Evolutionary conservation across 352 stramenopile genomes (phyloP).

Genomic region (Pythium phragmitis): DNA sequence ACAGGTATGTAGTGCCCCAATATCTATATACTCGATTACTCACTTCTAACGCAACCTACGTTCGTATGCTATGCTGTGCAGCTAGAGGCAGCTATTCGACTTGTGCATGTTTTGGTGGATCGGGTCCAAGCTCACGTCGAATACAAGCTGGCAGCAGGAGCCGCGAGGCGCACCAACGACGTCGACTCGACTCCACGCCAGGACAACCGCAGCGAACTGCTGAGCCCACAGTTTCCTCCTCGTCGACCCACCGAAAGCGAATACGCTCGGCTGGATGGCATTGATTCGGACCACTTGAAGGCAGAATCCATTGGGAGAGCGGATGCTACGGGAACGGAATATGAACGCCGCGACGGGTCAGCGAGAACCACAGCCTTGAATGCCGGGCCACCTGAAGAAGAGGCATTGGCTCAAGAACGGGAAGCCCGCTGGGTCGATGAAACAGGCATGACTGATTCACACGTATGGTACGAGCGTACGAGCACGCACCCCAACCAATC

Average conservation of each 20-base stretch:
- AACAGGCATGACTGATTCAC: neutral
- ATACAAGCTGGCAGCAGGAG: slow-evolving; percentile 31
- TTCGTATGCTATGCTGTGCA: slow-evolving; percentile 6
- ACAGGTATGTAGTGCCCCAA: slow-evolving; percentile 19
- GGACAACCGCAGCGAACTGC: neutral
- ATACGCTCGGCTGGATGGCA: neutral
- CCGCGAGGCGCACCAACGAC: neutral
- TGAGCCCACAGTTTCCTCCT: neutral
- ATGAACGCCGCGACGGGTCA: neutral
- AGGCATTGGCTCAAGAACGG: neutral
- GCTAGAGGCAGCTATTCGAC: slow-evolving; percentile 44
- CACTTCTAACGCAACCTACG: neutral
- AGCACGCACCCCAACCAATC: neutral
- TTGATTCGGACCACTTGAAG: slow-evolving; percentile 3
- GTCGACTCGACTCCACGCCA: neutral
- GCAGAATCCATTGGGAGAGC: neutral
- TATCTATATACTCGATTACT: neutral
- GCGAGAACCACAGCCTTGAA: neutral
- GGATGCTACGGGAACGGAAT: neutral
- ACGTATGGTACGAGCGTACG: neutral
- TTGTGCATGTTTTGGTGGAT: slow-evolving; percentile 47
- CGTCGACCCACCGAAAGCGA: neutral
- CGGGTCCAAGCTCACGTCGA: slow-evolving; percentile 51
- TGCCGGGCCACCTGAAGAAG: neutral
- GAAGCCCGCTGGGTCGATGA: neutral